These are phyloP conservation scores for Warburgia ugandensis DNA, from an alignment of 164 flowering plant species.

Conservation along the genomic window DNA sequence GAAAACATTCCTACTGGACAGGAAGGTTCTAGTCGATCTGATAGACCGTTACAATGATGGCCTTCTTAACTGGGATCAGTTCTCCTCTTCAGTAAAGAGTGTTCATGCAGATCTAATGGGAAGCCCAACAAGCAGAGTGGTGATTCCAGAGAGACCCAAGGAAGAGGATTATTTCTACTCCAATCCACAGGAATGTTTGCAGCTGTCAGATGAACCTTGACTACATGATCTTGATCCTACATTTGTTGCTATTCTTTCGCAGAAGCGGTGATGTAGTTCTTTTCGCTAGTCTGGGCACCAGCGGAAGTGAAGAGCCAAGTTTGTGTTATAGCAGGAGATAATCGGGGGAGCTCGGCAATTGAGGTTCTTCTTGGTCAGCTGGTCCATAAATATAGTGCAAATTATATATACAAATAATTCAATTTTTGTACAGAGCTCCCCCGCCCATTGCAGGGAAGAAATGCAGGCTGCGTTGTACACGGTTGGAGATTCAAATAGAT, in stretches of 20 bases:
- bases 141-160: constrained; percentile 76
- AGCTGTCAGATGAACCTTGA: constrained; percentile 19
- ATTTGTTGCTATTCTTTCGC: not conserved
- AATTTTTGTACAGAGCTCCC: no score
- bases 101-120: constrained; percentile 66
- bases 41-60: constrained; percentile 57
- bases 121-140: constrained; percentile 44
- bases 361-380: no score
- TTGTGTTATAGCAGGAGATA: no score
- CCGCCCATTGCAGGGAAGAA: no score
- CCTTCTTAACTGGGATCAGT: constrained; percentile 59
- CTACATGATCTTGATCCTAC: not conserved
- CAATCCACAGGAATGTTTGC: constrained; percentile 82
- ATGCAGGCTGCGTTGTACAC: no score
- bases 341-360: no score
- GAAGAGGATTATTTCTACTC: constrained; percentile 86
- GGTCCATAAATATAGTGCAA: no score
- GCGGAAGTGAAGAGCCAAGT: no score
- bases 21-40: constrained; percentile 61
- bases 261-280: not conserved
- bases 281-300: no score
- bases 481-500: no score
- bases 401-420: no score
- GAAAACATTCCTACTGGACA: constrained; percentile 64
- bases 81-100: constrained; percentile 57